Evolutionary conservation across 108 stramenopile species (phyloP).

Genomic region (Phaeodactylum tricornutum): DNA sequence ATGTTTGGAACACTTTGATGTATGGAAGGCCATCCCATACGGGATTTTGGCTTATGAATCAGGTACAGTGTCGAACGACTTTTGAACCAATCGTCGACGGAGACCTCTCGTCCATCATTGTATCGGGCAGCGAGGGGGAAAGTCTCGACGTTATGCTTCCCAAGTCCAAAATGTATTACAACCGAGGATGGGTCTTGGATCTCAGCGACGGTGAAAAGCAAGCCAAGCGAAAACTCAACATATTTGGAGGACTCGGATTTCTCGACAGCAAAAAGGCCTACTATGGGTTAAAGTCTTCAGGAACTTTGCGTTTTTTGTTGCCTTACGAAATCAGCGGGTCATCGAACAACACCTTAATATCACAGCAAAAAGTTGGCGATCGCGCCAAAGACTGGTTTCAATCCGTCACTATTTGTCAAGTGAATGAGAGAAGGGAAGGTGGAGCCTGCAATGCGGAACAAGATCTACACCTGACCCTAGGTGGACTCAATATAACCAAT

Average conservation of each 20-base stretch:
- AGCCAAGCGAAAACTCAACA: constrained; percentile 32
- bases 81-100: constrained; percentile 48
- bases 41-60: constrained; percentile 30
- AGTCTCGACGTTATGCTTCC: constrained; percentile 42
- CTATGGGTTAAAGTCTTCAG: constrained; percentile 40
- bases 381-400: constrained; percentile 26
- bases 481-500: constrained; percentile 21
- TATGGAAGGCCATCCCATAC: constrained; percentile 9
- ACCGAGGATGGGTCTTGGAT: constrained; percentile 63
- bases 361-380: constrained; percentile 9
- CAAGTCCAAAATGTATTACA: constrained; percentile 42
- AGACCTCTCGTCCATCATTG: constrained; percentile 26
- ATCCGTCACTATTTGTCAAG: constrained; percentile 49
- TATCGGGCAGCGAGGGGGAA: constrained; percentile 31
- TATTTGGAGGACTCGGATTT: constrained; percentile 48
- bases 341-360: neutral
- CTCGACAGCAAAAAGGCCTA: constrained; percentile 58
- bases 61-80: constrained; percentile 45
- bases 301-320: constrained; percentile 31
- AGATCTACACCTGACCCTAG: constrained; percentile 35
- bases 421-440: constrained; percentile 45
- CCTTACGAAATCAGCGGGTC: constrained; percentile 25
- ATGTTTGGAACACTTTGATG: constrained; percentile 16
- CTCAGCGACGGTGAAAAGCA: constrained; percentile 34
- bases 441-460: constrained; percentile 27